These are phyloP conservation scores for Cucurbita maxima DNA, from an alignment of 306 rosid species.

Conservation along the genomic window DNA sequence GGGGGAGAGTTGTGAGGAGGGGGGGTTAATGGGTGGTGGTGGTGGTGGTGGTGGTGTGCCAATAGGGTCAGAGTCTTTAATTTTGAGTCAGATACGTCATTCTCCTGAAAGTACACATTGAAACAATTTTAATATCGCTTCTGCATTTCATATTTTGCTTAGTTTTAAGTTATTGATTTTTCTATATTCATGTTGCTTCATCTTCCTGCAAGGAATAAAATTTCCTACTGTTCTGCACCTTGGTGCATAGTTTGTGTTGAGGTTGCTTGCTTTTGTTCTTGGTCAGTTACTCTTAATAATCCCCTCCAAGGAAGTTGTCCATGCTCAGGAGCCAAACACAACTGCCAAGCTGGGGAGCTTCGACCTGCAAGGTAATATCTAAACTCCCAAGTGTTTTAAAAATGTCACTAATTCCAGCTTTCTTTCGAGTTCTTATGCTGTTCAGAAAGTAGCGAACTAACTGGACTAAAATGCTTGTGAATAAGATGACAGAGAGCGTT, in stretches of 20 bases:
- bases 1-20: conserved; percentile 82
- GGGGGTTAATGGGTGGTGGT: background rate
- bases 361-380: background rate
- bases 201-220: conserved; percentile 7
- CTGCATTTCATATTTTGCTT: conserved; percentile 22
- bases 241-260: background rate
- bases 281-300: background rate
- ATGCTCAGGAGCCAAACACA: background rate
- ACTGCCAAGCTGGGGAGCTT: background rate
- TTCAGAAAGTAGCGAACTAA: too few relatives aligned
- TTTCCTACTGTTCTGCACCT: conserved; percentile 2
- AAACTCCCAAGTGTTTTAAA: background rate
- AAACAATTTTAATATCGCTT: conserved; percentile 70
- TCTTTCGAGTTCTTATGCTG: background rate
- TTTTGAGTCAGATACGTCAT: conserved; percentile 99
- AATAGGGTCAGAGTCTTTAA: conserved; percentile 95
- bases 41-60: conserved; percentile 24
- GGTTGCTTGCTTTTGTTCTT: background rate
- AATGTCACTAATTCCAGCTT: background rate
- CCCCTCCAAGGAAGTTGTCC: background rate
- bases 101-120: conserved; percentile 99
- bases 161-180: background rate
- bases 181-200: background rate
- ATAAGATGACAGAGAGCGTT: too few relatives aligned
- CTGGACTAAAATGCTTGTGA: background rate